phyloP scores from a whole-genome alignment of 2,329 filamentous ascomycete species.

The Rhynchosporium graminicola region DNA sequence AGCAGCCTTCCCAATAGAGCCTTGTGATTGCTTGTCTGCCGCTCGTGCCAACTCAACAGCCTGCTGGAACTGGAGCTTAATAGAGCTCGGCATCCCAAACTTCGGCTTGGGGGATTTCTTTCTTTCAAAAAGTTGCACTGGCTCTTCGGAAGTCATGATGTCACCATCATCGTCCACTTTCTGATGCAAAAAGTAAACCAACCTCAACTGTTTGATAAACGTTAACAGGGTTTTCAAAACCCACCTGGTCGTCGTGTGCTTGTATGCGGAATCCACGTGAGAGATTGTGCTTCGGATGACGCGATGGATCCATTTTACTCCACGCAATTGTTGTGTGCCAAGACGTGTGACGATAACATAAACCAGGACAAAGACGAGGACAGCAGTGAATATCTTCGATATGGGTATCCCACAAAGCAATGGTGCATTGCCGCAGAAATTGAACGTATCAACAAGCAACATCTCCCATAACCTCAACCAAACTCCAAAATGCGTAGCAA shows the following conservation, averaged over 20 bases:
- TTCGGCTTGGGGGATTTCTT: background rate
- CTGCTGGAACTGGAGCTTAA: background rate
- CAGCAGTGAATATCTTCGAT: background rate
- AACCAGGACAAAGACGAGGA: background rate
- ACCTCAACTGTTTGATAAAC: conserved; percentile 1
- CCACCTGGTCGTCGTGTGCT: no score
- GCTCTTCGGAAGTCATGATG: background rate
- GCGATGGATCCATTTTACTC: background rate
- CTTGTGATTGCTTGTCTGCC: background rate
- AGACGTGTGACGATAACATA: background rate
- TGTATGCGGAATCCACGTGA: background rate
- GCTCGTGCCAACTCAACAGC: background rate
- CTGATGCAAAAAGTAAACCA: background rate
- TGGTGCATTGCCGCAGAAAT: background rate
- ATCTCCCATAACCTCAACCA: conserved; percentile 3
- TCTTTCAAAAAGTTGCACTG: background rate
- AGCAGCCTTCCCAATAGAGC: conserved; percentile 4
- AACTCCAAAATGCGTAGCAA: conserved; percentile 7
- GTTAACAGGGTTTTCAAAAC: background rate
- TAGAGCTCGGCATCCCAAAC: conserved; percentile 8
- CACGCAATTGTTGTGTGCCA: background rate
- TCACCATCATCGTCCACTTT: conserved; percentile 5
- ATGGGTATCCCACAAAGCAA: background rate
- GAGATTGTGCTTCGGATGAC: background rate
- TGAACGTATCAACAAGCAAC: background rate